Conservation (phyloP, 106 monocot species). For the Amphibolis antarctica region DNA sequence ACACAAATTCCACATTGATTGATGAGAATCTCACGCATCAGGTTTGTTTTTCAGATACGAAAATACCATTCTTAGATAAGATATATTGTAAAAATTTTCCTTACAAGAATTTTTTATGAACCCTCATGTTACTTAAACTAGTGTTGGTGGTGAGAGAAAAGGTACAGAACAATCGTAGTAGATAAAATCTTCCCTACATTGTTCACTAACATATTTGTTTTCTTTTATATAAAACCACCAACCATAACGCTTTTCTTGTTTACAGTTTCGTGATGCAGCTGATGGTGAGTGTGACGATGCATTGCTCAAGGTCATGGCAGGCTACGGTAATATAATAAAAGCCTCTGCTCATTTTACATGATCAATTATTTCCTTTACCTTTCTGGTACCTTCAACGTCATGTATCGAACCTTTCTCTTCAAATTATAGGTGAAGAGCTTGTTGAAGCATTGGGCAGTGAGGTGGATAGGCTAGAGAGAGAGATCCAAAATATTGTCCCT, state of each 20-base stretch:
- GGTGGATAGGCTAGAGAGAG: slow-evolving; percentile 28
- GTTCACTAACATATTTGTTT: too few species aligned
- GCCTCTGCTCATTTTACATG: not conserved
- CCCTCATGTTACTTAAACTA: too few species aligned
- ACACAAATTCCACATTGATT: too few species aligned
- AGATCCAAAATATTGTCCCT: slow-evolving; percentile 32
- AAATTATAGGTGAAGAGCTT: slow-evolving; percentile 24
- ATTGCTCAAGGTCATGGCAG: slow-evolving; percentile 22
- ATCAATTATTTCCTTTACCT: not conserved
- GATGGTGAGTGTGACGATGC: slow-evolving; percentile 12
- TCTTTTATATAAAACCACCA: not conserved
- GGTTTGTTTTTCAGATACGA: too few species aligned
- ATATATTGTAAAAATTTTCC: too few species aligned
- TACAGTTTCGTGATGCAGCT: slow-evolving; percentile 24
- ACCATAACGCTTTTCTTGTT: not conserved
- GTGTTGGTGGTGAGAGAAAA: too few species aligned
- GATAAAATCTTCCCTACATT: too few species aligned
- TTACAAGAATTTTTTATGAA: too few species aligned
- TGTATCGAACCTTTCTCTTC: not conserved
- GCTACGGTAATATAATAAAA: slow-evolving; percentile 11
- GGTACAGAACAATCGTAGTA: too few species aligned
- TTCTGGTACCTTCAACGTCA: not conserved
- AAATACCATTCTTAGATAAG: too few species aligned
- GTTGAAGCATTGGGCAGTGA: slow-evolving; percentile 34
- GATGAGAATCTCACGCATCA: too few species aligned